Percentiles rank a stretch among this genome's conserved stretches.
phyloP scores from a whole-genome alignment of 106 monocot genomes.

The Platanthera zijinensis region DNA sequence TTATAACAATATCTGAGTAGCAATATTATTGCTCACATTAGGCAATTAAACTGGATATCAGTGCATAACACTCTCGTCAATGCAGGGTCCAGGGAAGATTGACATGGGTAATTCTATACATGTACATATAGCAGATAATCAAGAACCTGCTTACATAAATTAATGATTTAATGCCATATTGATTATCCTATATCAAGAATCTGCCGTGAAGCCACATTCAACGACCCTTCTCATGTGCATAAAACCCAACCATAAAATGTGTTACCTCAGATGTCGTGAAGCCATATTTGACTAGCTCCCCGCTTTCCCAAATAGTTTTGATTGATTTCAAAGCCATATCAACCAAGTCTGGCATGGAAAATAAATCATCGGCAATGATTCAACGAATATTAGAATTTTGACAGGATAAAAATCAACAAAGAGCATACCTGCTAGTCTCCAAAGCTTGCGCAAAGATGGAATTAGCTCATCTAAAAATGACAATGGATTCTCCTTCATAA shows the following conservation, averaged over 20 bases:
- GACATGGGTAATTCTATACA: too few relatives aligned
- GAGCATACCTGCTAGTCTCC: slow-evolving; percentile 68
- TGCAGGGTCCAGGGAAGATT: too few relatives aligned
- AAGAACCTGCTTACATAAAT: too few relatives aligned
- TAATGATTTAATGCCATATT: too few relatives aligned
- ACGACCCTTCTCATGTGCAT: not conserved
- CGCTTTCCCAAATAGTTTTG: slow-evolving; percentile 71
- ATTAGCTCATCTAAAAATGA: slow-evolving; percentile 50
- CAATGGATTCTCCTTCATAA: too few relatives aligned
- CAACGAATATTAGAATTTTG: not conserved
- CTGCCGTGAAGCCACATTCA: too few relatives aligned
- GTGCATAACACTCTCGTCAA: too few relatives aligned
- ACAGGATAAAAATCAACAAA: slow-evolving; percentile 9
- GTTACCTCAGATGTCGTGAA: slow-evolving; percentile 82
- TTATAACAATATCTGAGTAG: too few relatives aligned
- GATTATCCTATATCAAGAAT: too few relatives aligned
- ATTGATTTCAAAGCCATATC: slow-evolving; percentile 91
- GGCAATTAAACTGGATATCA: too few relatives aligned
- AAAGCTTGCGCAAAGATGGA: slow-evolving; percentile 62
- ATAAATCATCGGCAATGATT: slow-evolving; percentile 7
- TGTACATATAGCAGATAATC: too few relatives aligned
- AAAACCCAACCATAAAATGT: not conserved
- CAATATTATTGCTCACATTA: too few relatives aligned
- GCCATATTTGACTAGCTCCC: slow-evolving; percentile 56
- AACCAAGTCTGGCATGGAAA: slow-evolving; percentile 52